A percentile compares a stretch with the other conserved stretches of the same genome.
Conservation (phyloP, 257 asterid genomes). For the Solanum etuberosum region DNA sequence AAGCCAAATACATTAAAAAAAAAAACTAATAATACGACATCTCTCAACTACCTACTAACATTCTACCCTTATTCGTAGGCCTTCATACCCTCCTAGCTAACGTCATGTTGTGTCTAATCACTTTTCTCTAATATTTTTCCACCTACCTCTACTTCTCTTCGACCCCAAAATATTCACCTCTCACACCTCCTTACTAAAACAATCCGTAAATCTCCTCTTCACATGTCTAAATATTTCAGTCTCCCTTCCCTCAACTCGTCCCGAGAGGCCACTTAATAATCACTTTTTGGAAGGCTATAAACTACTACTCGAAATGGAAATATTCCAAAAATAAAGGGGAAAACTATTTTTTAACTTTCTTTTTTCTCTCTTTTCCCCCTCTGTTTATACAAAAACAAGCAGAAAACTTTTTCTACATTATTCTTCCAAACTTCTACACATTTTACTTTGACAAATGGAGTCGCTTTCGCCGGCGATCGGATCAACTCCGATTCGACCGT, state of each 20-base stretch:
- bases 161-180: background rate
- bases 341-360: background rate
- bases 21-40: too few relatives aligned
- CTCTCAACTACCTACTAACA: too few relatives aligned
- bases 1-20: too few relatives aligned
- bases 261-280: accelerated
- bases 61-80: accelerated
- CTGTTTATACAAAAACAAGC: background rate
- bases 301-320: background rate
- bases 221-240: background rate
- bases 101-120: too few relatives aligned
- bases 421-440: background rate
- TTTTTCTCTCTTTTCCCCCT: background rate
- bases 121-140: background rate
- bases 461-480: conserved; percentile 49
- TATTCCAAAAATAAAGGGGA: background rate
- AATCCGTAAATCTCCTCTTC: too few relatives aligned
- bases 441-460: conserved; percentile 20
- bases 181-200: background rate
- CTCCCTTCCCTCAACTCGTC: background rate
- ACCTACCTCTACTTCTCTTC: too few relatives aligned
- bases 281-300: background rate
- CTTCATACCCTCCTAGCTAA: too few relatives aligned
- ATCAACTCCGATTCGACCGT: conserved; percentile 12
- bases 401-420: background rate